Base-by-base conservation (phyloP, 139 green algal genomes). In the Raphidocelis subcapitata region DNA sequence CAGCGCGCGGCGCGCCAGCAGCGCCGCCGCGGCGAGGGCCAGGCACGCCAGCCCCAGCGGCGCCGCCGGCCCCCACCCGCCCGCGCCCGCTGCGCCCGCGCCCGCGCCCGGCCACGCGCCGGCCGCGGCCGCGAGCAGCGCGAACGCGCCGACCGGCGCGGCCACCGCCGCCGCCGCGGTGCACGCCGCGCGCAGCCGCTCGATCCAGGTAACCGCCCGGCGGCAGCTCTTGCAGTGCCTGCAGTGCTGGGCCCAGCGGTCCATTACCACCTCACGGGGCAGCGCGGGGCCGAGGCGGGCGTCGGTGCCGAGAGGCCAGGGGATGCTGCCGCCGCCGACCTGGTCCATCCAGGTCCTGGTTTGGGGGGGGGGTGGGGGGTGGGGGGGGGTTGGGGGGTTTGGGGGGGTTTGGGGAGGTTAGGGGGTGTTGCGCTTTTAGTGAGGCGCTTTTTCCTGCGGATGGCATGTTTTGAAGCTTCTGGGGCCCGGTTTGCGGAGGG, bases 231-330 rank as follows among this genome's bases (percentile, higher is more conserved):
- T 31, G 24, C 24, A 31, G 55, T 8, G 10, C 26, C 16, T 62
- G 55, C 8, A 5, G n/a, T 62, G 55, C 55, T 62, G 55, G 55
- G 55, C 65, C 61, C 54, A 72, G 0, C 72, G 15, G 62, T 78
- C 72, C 72, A 78, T 72, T 2, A 78, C 72, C 23, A 72, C 51
- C 16, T 62, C 51, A 15, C 72, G 51, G 5, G 72, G 62, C 55
- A 67, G 62, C 2, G 57, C 51, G 24, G 70, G 70, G 18, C 72
- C 63, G 10, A 72, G 23, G 15, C 26, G 14, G 29, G 49, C 32
- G 12, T 14, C 2, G 2, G 21, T 24, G 12, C 32, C 35, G 33
- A 18, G 15, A 1, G 62, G 72, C 62, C 62, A 78, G 35, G 62
- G 62, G 18, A 78, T 28, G 5, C n/a, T 23, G 2, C 61, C 71